A percentile compares a stretch with the other conserved stretches of the same genome.
Evolutionary conservation across 1,284 basidiomycete genomes (phyloP).

Genomic region (Heterobasidion irregulare): DNA sequence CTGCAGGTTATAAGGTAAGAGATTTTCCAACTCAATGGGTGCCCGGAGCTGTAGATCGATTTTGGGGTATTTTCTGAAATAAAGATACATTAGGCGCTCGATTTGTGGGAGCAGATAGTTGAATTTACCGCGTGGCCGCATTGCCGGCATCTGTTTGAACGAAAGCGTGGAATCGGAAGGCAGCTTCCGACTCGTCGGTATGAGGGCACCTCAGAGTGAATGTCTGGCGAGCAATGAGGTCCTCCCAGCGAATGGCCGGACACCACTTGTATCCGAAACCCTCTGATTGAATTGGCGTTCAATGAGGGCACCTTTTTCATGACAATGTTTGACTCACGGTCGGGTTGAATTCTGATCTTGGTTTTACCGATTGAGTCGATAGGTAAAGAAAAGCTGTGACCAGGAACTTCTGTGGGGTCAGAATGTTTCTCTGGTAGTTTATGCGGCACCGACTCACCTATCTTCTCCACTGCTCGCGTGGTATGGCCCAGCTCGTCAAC

Average conservation of each 20-base stretch:
- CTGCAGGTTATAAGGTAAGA: conserved; percentile 92
- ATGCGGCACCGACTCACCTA: conserved; percentile 38
- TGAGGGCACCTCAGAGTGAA: conserved; percentile 87
- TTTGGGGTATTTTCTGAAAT: conserved; percentile 70
- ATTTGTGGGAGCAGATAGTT: too few species aligned
- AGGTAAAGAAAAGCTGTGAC: conserved; percentile 86
- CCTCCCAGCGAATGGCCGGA: conserved; percentile 85
- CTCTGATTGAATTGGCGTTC: conserved; percentile 36
- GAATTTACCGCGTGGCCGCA: conserved; percentile 43
- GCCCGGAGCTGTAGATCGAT: conserved; percentile 87
- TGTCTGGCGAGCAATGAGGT: conserved; percentile 71
- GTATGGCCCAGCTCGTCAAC: conserved; percentile 84
- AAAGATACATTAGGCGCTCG: conserved; percentile 5
- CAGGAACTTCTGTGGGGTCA: conserved; percentile 46
- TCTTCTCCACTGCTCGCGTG: conserved; percentile 76
- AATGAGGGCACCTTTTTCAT: background rate
- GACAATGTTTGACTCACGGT: conserved; percentile 54
- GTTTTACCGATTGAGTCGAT: conserved; percentile 86
- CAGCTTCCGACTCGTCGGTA: conserved; percentile 74
- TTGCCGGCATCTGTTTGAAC: conserved; percentile 76
- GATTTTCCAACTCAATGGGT: conserved; percentile 93
- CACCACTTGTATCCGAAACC: conserved; percentile 97
- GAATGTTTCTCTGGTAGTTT: background rate
- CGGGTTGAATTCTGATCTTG: conserved; percentile 84
- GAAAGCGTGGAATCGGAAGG: conserved; percentile 95